phyloP scores from a whole-genome alignment of 805 yeast species.

The Candida takata region DNA sequence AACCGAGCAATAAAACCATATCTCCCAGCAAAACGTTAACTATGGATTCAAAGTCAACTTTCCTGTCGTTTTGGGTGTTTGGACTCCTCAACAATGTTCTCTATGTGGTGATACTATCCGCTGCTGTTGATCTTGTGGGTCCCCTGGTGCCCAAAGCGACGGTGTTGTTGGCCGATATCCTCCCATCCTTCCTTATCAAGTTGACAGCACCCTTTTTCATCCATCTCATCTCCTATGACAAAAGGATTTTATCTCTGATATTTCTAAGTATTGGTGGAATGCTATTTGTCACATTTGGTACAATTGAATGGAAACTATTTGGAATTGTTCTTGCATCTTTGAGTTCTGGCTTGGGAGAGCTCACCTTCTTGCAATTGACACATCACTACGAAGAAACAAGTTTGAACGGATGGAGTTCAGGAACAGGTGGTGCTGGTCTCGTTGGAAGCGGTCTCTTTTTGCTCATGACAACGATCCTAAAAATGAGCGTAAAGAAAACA shows the following conservation, averaged over 20 bases:
- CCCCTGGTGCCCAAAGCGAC: conserved; percentile 75
- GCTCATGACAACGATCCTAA: conserved; percentile 62
- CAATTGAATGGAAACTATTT: conserved; percentile 36
- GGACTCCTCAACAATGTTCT: conserved; percentile 85
- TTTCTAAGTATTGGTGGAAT: conserved; percentile 64
- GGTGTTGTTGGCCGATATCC: conserved; percentile 77
- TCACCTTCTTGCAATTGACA: conserved; percentile 80
- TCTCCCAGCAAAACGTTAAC: neutral
- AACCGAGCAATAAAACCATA: too few relatives aligned
- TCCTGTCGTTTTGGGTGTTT: conserved; percentile 64
- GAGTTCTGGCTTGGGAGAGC: conserved; percentile 87
- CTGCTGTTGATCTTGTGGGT: conserved; percentile 90
- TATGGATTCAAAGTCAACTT: conserved; percentile 15
- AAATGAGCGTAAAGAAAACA: conserved; percentile 45
- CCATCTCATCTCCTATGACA: conserved; percentile 52
- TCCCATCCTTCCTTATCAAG: conserved; percentile 75
- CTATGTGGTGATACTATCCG: conserved; percentile 85
- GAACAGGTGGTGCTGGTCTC: conserved; percentile 95
- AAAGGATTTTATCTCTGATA: conserved; percentile 50
- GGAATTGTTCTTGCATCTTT: conserved; percentile 78
- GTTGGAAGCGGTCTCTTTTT: conserved; percentile 71
- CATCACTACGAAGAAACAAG: conserved; percentile 61
- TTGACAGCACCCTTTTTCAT: conserved; percentile 72
- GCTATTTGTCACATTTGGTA: conserved; percentile 43
- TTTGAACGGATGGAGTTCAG: conserved; percentile 83